Evolutionary conservation across 768 basidiomycete species (phyloP).

Genomic region (Tylopilus balloui): DNA sequence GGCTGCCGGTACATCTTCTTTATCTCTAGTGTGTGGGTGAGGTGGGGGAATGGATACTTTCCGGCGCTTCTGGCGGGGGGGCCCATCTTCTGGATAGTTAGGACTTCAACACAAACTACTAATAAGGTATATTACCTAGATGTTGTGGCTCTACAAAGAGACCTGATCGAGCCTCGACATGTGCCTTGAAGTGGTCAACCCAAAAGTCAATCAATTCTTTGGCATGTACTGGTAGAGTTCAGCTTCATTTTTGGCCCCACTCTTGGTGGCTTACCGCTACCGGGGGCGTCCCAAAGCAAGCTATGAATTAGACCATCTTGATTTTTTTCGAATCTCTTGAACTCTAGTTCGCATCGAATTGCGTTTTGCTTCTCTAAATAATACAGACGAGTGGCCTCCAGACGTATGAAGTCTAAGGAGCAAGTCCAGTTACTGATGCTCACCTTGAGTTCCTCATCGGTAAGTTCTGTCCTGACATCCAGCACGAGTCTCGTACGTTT

Average conservation of each 20-base stretch:
- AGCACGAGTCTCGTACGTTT: slow-evolving; percentile 54
- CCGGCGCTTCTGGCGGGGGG: slow-evolving; percentile 45
- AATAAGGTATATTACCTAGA: slow-evolving; percentile 11
- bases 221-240: slow-evolving; percentile 49
- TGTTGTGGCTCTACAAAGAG: slow-evolving; percentile 6
- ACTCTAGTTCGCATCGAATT: slow-evolving; percentile 46
- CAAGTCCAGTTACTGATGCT: slow-evolving; percentile 1
- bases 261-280: slow-evolving; percentile 46
- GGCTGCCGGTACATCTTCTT: not conserved
- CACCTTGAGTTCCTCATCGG: slow-evolving; percentile 78
- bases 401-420: not conserved
- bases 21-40: not conserved
- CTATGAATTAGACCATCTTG: slow-evolving; percentile 51
- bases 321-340: slow-evolving; percentile 55
- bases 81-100: slow-evolving; percentile 32
- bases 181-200: slow-evolving; percentile 65
- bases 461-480: slow-evolving; percentile 73
- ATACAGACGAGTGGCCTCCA: slow-evolving; percentile 55
- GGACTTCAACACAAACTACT: not conserved
- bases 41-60: slow-evolving; percentile 28
- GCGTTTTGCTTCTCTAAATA: slow-evolving; percentile 61
- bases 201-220: slow-evolving; percentile 69
- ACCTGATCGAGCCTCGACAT: slow-evolving; percentile 57
- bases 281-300: slow-evolving; percentile 64
- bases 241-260: not conserved